Percentiles rank a stretch among this genome's conserved stretches.
Evolutionary conservation across 1,284 basidiomycete species (phyloP).

Genomic region (Apiotrichum siamense): DNA sequence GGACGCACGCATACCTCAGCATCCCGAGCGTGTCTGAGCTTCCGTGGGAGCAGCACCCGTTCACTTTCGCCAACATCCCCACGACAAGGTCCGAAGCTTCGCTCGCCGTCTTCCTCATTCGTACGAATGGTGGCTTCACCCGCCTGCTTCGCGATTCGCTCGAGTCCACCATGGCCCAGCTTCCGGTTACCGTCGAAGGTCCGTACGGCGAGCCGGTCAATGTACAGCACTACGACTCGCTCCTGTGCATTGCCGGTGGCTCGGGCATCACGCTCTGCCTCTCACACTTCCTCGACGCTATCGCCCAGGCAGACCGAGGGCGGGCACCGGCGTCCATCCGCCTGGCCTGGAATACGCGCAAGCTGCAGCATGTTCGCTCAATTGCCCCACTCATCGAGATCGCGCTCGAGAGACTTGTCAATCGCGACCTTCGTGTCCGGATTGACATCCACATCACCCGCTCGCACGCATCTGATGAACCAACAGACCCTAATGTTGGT

Average conservation of each 20-base stretch:
- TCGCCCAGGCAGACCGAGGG: slow-evolving; percentile 25
- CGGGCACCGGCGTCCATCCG: slow-evolving; percentile 23
- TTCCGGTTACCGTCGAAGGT: slow-evolving; percentile 26
- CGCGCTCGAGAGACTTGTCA: slow-evolving; percentile 1
- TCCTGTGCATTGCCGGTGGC: slow-evolving; percentile 39
- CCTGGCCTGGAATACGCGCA: slow-evolving; percentile 35
- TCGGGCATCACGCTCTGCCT: slow-evolving; percentile 38
- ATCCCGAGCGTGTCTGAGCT: slow-evolving; percentile 33
- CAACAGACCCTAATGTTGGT: neutral
- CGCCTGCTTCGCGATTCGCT: slow-evolving; percentile 18
- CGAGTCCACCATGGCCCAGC: slow-evolving; percentile 16
- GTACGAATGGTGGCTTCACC: slow-evolving; percentile 29
- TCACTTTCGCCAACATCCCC: slow-evolving; percentile 30
- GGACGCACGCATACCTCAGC: slow-evolving; percentile 35
- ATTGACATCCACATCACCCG: slow-evolving; percentile 23
- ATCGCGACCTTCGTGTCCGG: slow-evolving; percentile 1
- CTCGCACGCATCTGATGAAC: slow-evolving; percentile 6
- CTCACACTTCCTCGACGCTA: slow-evolving; percentile 27
- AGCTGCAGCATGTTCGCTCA: neutral
- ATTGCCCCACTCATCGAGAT: slow-evolving; percentile 16
- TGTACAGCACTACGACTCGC: slow-evolving; percentile 25
- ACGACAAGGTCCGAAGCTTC: neutral
- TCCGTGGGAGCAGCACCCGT: slow-evolving; percentile 43
- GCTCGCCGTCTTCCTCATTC: slow-evolving; percentile 9
- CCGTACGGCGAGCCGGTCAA: slow-evolving; percentile 32